Evolutionary conservation across 2,329 filamentous ascomycete genomes (phyloP).

Genomic region (Xylariaceae sp.): DNA sequence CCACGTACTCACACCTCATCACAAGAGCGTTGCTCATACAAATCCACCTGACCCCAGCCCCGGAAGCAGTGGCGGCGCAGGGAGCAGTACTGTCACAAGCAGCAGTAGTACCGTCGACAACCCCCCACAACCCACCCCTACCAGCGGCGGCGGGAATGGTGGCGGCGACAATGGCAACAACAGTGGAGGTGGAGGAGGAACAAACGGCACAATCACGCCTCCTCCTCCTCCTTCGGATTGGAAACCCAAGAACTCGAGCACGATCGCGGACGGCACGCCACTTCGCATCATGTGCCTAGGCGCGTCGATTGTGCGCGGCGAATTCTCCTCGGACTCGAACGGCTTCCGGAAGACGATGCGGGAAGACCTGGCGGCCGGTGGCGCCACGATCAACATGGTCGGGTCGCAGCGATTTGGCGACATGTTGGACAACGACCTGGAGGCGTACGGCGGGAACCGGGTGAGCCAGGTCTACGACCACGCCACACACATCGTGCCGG

Average conservation of each 20-base stretch:
- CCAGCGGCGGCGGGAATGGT: neutral
- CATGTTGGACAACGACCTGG: slow-evolving; percentile 31
- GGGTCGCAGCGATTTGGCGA: slow-evolving; percentile 28
- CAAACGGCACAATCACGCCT: slow-evolving; percentile 3
- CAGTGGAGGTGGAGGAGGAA: too few species aligned
- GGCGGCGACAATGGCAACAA: slow-evolving; percentile 6
- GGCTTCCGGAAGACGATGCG: slow-evolving; percentile 28
- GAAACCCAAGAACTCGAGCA: slow-evolving; percentile 23
- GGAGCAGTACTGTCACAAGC: neutral
- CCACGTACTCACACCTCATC: slow-evolving; percentile 13
- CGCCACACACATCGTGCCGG: slow-evolving; percentile 23
- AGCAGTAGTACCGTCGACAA: neutral
- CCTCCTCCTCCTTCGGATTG: slow-evolving; percentile 8
- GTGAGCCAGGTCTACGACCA: slow-evolving; percentile 27
- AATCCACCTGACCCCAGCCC: neutral
- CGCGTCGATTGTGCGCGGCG: slow-evolving; percentile 27
- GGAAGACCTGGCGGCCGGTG: slow-evolving; percentile 20
- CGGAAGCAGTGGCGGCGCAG: neutral
- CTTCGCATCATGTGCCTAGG: slow-evolving; percentile 29
- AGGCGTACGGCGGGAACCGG: slow-evolving; percentile 29
- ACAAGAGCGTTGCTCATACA: too few species aligned
- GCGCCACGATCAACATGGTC: slow-evolving; percentile 28
- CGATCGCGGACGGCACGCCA: slow-evolving; percentile 23
- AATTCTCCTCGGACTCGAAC: slow-evolving; percentile 21
- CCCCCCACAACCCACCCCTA: too few species aligned